Evolutionary conservation across 768 basidiomycete genomes (phyloP), one percentile per base, ranked within the genome.

Genomic region (Hydnum rufescens): DNA sequence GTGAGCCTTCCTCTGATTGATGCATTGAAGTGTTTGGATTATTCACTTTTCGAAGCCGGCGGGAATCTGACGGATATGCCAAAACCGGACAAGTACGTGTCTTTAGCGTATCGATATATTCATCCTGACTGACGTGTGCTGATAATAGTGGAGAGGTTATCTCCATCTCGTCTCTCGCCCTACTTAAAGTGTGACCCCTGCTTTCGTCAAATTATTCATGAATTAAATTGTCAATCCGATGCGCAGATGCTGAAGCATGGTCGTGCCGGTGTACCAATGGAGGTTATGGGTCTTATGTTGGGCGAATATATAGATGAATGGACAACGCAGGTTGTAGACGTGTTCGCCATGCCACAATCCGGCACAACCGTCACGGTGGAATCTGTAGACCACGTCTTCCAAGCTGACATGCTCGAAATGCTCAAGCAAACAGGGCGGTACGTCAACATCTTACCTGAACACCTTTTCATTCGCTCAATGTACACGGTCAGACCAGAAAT

Each of bases 281-380:
- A 99, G 68, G 93, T 97, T 58, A 97, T 99, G 93, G 86, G 87
- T 56, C 76, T 90, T 34, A 92, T 96, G 87, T 73, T 97, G 23
- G 92, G 93, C 13, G 90, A 95, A 64, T 97, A 97, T 59, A 87
- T 97, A 46, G 95, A 99, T 70, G 95, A 97, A 63, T 93, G 93
- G 30, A 71, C 70, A 0, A 79, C 93, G 44, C 81, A 89, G 66
- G 83, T 89, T 42, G 81, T 92, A 64, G 93, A 97, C 63, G 93
- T 96, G 56, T 97, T 96, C 60, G 93, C 93, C 43, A 96, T 97
- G 93, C 93, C 93, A 44, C 93, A 96, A 60, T 89, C 87, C 16
- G 93, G 93, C 56, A 97, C 93, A 18, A 92, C 88, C 0, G 93
- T 96, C 42, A 89, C 88, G 48, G 92, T 97, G 56, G 92, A 97